A percentile compares a stretch with the other conserved stretches of the same genome.
These are phyloP conservation scores for Fusarium dlaminii DNA, from an alignment of 2,329 filamentous ascomycete species.

Conservation along the genomic window DNA sequence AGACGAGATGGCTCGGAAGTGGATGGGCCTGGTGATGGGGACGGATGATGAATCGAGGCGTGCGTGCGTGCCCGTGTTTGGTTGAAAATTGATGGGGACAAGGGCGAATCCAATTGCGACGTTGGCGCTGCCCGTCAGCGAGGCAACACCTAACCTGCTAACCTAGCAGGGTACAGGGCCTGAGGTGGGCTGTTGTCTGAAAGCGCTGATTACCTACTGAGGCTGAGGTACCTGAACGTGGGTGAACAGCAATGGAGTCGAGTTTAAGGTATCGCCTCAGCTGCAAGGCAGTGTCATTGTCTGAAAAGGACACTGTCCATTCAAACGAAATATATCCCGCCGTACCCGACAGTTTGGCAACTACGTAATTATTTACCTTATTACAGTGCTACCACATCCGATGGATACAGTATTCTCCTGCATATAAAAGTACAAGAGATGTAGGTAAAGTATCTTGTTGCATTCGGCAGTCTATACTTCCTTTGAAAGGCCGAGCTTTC, in stretches of 20 bases:
- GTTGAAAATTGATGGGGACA: slow-evolving; percentile 32
- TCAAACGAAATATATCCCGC: no score
- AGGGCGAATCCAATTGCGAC: slow-evolving; percentile 15
- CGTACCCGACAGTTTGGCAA: neutral
- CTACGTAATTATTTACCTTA: neutral
- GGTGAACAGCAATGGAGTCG: neutral
- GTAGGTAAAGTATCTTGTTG: neutral
- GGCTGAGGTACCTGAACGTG: neutral
- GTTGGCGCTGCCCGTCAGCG: slow-evolving; percentile 25
- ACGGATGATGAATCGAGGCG: slow-evolving; percentile 22
- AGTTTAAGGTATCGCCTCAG: neutral
- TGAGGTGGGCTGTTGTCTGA: neutral
- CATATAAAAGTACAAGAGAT: neutral
- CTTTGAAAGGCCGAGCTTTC: neutral
- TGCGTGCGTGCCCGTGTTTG: neutral
- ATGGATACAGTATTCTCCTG: neutral
- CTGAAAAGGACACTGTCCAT: neutral
- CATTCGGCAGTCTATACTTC: neutral
- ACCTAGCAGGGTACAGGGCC: neutral
- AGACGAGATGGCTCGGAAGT: slow-evolving; percentile 17
- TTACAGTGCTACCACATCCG: neutral
- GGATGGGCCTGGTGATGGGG: slow-evolving; percentile 25
- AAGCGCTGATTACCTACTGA: neutral
- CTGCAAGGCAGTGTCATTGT: neutral
- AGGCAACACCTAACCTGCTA: slow-evolving; percentile 15